Evolutionary conservation across 2,329 filamentous ascomycete genomes (phyloP).

Genomic region (Penicillium brasilianum): DNA sequence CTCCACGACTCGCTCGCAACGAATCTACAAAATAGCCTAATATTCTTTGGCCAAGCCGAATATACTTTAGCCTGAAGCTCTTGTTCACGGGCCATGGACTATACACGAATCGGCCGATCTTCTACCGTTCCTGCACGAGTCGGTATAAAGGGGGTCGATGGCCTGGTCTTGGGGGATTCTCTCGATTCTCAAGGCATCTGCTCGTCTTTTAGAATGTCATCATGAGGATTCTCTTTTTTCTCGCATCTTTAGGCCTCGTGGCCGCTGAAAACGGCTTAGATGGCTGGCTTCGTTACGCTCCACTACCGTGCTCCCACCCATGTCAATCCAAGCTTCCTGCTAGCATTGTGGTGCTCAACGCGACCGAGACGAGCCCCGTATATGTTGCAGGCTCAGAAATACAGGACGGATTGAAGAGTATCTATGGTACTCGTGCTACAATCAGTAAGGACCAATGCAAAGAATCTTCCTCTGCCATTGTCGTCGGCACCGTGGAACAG

Average conservation of each 20-base stretch:
- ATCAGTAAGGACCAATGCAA: constrained; percentile 37
- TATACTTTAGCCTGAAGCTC: constrained; percentile 25
- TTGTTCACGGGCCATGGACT: neutral
- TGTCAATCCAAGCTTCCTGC: constrained; percentile 53
- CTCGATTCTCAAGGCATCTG: neutral
- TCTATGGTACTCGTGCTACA: constrained; percentile 58
- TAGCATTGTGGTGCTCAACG: constrained; percentile 60
- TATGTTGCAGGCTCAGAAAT: constrained; percentile 65
- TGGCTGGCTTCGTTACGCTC: constrained; percentile 69
- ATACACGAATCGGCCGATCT: neutral
- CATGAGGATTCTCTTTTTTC: constrained; percentile 18
- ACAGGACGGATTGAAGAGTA: constrained; percentile 60
- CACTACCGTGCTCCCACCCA: constrained; percentile 49
- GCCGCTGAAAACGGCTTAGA: constrained; percentile 65
- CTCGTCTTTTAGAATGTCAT: neutral
- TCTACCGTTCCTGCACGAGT: neutral
- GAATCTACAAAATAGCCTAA: neutral
- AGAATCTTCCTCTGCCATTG: constrained; percentile 23
- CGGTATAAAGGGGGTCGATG: neutral
- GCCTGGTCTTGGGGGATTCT: constrained; percentile 6
- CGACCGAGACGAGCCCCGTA: constrained; percentile 60
- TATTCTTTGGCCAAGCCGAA: neutral
- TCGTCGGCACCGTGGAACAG: constrained; percentile 41
- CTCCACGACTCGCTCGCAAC: neutral
- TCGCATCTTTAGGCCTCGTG: constrained; percentile 15